These are phyloP conservation scores for Smallanthus sonchifolius DNA, from an alignment of 129 eudicot species.

Conservation along the genomic window DNA sequence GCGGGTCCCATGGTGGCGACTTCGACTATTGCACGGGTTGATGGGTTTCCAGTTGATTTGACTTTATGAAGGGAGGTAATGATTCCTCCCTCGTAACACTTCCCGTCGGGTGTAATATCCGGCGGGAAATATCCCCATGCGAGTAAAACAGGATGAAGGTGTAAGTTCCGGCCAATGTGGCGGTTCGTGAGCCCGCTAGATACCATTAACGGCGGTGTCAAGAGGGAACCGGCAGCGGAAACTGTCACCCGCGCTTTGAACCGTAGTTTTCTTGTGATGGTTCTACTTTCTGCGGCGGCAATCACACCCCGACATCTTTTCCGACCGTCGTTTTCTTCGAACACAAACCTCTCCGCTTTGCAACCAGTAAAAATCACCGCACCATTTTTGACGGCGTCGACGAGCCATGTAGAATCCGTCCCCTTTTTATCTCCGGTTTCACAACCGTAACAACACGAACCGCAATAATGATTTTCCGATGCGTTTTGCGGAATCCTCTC, in stretches of 20 bases:
- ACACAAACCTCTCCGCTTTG: constrained; percentile 58
- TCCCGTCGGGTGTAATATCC: constrained; percentile 24
- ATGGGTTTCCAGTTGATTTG: constrained; percentile 31
- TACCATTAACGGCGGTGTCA: constrained; percentile 71
- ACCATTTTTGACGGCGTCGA: constrained; percentile 59
- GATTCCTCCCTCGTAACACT: constrained; percentile 71
- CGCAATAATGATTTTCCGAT: constrained; percentile 71
- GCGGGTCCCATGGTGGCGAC: constrained; percentile 64
- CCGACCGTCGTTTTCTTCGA: constrained; percentile 23
- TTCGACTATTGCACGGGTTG: constrained; percentile 62
- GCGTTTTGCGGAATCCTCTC: constrained; percentile 65
- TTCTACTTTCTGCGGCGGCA: constrained; percentile 34
- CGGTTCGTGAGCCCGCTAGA: constrained; percentile 73
- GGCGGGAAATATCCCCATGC: constrained; percentile 84
- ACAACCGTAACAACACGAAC: constrained; percentile 81
- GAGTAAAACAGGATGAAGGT: constrained; percentile 64
- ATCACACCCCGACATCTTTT: constrained; percentile 64
- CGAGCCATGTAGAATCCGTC: constrained; percentile 81
- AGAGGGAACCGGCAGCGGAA: constrained; percentile 73
- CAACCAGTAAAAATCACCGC: constrained; percentile 74
- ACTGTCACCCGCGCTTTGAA: constrained; percentile 53
- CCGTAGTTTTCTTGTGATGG: constrained; percentile 48
- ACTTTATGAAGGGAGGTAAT: constrained; percentile 79
- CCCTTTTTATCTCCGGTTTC: constrained; percentile 79
- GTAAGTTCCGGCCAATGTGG: constrained; percentile 76